A percentile compares a stretch with the other conserved stretches of the same genome.
Conservation (phyloP, 345 rosid genomes). For the Dovyalis caffra region DNA sequence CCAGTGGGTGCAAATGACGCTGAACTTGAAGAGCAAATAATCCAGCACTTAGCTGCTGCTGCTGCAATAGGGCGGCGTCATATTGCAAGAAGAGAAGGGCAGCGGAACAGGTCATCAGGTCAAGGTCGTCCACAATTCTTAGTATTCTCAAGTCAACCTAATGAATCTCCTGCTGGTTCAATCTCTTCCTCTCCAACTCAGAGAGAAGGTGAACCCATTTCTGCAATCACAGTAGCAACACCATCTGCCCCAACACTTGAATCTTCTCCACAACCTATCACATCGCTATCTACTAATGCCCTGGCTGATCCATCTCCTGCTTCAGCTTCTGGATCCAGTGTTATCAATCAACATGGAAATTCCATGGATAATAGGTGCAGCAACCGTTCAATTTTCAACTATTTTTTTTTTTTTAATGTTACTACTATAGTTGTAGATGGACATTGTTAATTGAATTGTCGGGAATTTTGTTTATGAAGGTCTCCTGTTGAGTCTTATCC, state of each 20-base stretch:
- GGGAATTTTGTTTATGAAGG: constrained; percentile 25
- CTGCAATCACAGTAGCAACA: constrained; percentile 34
- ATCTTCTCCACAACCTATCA: constrained; percentile 31
- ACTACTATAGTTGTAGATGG: neutral
- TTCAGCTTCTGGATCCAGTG: constrained; percentile 48
- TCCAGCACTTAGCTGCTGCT: constrained; percentile 95
- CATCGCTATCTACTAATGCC: constrained; percentile 26
- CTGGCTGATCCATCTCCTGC: constrained; percentile 44
- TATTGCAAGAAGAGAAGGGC: constrained; percentile 76
- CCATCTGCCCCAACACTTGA: constrained; percentile 44
- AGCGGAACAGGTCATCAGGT: constrained; percentile 66
- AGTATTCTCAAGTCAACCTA: constrained; percentile 66
- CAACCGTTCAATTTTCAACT: neutral
- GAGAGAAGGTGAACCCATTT: constrained; percentile 51
- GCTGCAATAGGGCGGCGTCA: constrained; percentile 97
- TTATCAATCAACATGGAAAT: constrained; percentile 32
- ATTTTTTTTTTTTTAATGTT: neutral
- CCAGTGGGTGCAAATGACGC: constrained; percentile 74
- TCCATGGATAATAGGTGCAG: constrained; percentile 47
- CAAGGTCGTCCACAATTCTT: constrained; percentile 78
- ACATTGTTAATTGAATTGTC: neutral
- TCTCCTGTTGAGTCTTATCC: constrained; percentile 54
- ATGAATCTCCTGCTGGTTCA: constrained; percentile 42
- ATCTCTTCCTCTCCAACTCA: constrained; percentile 58
- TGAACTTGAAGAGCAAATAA: constrained; percentile 92